Base-by-base conservation (phyloP, 1,284 basidiomycete species). In the Sanghuangporus weigelae region DNA sequence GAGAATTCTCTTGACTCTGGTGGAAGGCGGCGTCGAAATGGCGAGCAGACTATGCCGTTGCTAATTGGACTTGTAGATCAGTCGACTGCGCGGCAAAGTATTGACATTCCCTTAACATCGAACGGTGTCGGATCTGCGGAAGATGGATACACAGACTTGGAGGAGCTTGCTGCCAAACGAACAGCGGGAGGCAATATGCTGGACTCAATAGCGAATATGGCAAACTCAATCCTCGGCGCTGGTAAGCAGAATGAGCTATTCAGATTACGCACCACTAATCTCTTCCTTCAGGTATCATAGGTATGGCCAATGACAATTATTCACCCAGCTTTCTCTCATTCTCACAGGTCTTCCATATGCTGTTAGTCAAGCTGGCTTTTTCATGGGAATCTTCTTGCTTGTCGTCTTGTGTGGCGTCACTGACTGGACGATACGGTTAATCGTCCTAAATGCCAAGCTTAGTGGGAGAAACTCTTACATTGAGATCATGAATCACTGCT, bases 381-480 rank as follows among this genome's bases (percentile, higher is more conserved):
- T 98, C 65, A 87, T 86, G 0, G 97, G 97, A 6, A 76, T 98
- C 12, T 60, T 89, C 8, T 82, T 99, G 1, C 83, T 99, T 14
- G 78, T 96, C 23, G 75, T 87, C 7, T 80, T 99, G 12, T 95
- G 93, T 51, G 82, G 77, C 26, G 84, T 97, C 46, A 98, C 96
- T 11, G 96, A 98, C 76, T 99, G 96, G 96, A 99, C 97, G 3
- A 98, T 99, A 66, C 89, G 96, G 12, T 84, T 99, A 39, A 96
- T 98, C 60, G 90, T 96, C 44, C 76, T 96, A 69, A 98, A 98
- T 72, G 96, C 95, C 39, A 99, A 99, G 78, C 80, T 99, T 64
- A 94, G 92, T 69, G 96, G 97, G 0, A 82, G 92, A 58, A 87
- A 86, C 67, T 95, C 94, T 1, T 99, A 99, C 73, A 97, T 98